Evolutionary conservation across 2,329 filamentous ascomycete genomes (phyloP).

Genomic region (Calonectria honghensis): DNA sequence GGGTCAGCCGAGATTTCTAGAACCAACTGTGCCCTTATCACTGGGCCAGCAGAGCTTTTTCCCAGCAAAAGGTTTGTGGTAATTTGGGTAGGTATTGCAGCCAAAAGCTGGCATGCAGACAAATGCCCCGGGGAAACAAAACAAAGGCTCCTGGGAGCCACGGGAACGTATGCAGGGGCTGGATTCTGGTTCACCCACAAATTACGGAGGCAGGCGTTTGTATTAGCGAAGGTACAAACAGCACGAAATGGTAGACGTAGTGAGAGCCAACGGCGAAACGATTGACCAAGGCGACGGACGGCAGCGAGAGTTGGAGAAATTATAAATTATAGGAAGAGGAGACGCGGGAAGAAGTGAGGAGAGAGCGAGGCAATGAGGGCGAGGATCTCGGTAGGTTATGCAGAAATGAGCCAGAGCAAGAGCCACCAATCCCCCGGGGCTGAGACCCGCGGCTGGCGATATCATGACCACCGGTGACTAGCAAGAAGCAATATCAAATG

Average conservation of each 20-base stretch:
- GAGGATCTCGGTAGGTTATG: constrained; percentile 39
- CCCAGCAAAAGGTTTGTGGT: constrained; percentile 5
- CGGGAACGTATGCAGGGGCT: constrained; percentile 24
- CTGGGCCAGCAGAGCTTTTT: background rate
- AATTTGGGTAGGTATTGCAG: constrained; percentile 18
- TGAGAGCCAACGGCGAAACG: constrained; percentile 7
- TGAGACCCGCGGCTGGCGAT: constrained; percentile 55
- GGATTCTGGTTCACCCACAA: constrained; percentile 34
- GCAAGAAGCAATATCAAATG: constrained; percentile 47
- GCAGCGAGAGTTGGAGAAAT: constrained; percentile 29
- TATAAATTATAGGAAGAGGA: constrained; percentile 8
- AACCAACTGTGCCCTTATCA: constrained; percentile 6
- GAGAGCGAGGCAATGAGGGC: constrained; percentile 33
- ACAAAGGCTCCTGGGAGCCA: constrained; percentile 19
- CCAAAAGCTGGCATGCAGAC: constrained; percentile 26
- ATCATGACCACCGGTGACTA: constrained; percentile 50
- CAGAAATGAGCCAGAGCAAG: constrained; percentile 51
- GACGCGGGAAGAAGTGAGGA: constrained; percentile 33
- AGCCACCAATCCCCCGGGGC: constrained; percentile 38
- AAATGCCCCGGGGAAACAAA: constrained; percentile 23
- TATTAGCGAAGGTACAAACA: constrained; percentile 36
- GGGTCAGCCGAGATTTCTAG: constrained; percentile 1
- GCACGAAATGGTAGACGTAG: background rate
- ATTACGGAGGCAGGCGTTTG: constrained; percentile 34
- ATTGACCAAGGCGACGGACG: constrained; percentile 17